Evolutionary conservation across 129 eudicot genomes (phyloP), one percentile per base, ranked within the genome.

Genomic region (Deinandra increscens): DNA sequence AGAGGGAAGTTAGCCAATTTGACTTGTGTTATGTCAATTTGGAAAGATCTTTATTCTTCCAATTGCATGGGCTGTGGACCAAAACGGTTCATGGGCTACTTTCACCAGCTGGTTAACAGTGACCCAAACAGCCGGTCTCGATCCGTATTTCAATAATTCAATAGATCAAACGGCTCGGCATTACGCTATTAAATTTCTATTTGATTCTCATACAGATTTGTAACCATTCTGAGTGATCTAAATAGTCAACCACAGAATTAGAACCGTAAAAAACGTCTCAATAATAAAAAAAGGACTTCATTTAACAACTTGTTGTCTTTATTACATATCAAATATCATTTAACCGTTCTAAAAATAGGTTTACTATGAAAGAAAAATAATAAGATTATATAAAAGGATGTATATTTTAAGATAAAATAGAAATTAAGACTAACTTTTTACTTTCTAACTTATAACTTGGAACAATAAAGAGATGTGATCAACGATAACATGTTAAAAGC

Each of bases 41-140:
- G 15, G 9, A 29, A 17, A 34, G 11, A 59, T 46, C 12, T 31
- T 31, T 36, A 2, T 68, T 22, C 59, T 68, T 58, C 53, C 33
- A 4, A 23, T 22, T 76, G 80, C 70, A 51, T 76, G 75, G 75
- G 65, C 54, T 51, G 55, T 76, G 75, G 80, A 60, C 80, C 75
- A 76, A 60, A 69, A 48, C 64, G 48, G 71, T 49, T 68, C 38
- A 60, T 76, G 80, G 80, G 60, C 75, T 69, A 50, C 56, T 36
- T 62, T 60, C 75, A 76, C 70, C 80, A 76, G 80, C 80, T 69
- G 71, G 73, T 75, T 76, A 60, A 76, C 11, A 76, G 75, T 60
- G 80, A 76, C 75, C 75, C 71, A 64, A 69, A 49, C 70, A 29
- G 29, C 54, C 64, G 75, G 75, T 69, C 75, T 26, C 75, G 51